A percentile compares a stretch with the other conserved stretches of the same genome.
These are phyloP conservation scores for Coniochaeta sp. DNA, from an alignment of 2,329 filamentous ascomycete genomes.

Conservation along the genomic window DNA sequence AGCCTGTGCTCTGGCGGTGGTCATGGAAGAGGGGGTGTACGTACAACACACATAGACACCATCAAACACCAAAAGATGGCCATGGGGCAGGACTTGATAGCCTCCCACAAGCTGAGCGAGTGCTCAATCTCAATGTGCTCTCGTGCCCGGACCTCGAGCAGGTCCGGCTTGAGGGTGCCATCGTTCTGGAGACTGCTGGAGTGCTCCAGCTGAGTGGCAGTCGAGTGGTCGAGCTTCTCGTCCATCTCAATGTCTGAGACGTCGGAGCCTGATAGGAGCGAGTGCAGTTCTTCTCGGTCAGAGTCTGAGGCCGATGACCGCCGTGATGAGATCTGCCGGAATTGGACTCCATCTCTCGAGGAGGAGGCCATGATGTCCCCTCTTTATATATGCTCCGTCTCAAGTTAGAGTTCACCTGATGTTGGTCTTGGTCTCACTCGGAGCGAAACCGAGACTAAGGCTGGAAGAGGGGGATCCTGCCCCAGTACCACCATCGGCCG, in stretches of 20 bases:
- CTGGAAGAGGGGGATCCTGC: too few species aligned
- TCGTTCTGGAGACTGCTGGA: neutral
- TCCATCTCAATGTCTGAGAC: neutral
- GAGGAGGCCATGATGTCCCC: neutral
- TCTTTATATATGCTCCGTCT: neutral
- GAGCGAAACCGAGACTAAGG: too few species aligned
- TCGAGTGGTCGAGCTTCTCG: neutral
- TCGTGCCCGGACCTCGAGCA: neutral
- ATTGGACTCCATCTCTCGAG: neutral
- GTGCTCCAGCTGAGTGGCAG: neutral
- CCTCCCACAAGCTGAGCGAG: neutral
- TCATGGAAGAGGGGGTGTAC: too few species aligned
- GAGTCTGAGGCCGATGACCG: neutral
- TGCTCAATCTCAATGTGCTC: neutral
- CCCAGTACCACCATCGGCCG: neutral
- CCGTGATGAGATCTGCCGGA: neutral
- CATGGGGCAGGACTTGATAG: neutral
- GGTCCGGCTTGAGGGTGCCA: neutral
- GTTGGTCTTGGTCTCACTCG: too few species aligned
- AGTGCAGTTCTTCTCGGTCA: neutral
- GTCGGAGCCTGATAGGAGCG: neutral
- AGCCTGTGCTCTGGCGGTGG: too few species aligned
- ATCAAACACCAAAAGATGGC: slow-evolving; percentile 1
- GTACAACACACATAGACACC: neutral
- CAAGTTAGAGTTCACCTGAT: neutral